Evolutionary conservation across 305 asterid species (phyloP).

Genomic region (Rubia balearica): DNA sequence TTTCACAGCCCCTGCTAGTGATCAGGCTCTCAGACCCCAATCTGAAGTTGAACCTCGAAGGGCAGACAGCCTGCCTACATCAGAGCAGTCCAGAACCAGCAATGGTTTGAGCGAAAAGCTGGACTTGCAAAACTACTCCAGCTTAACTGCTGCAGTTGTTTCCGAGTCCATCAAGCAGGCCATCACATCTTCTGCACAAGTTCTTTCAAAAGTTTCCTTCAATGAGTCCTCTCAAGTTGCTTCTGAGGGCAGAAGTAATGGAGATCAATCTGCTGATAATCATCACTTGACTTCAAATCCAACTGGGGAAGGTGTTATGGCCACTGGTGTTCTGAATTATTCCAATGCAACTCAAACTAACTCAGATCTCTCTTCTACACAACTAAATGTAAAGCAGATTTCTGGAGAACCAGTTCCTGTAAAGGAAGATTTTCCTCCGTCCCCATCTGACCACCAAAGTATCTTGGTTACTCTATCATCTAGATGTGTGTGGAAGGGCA

Average conservation of each 20-base stretch:
- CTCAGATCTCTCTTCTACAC: constrained; percentile 30
- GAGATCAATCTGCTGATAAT: constrained; percentile 24
- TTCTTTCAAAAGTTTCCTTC: constrained; percentile 28
- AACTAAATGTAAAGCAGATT: constrained; percentile 35
- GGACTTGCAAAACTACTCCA: constrained; percentile 25
- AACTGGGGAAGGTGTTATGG: constrained; percentile 8
- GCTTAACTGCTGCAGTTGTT: constrained; percentile 24
- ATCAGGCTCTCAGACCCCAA: constrained; percentile 38
- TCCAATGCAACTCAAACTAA: constrained; percentile 18
- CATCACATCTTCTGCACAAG: constrained; percentile 29
- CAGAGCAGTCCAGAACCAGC: constrained; percentile 37
- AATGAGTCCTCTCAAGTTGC: constrained; percentile 28
- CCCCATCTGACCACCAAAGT: constrained; percentile 89
- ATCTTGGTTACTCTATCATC: constrained; percentile 89
- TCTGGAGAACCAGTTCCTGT: constrained; percentile 37
- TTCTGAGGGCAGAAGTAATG: constrained; percentile 28
- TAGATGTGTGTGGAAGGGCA: constrained; percentile 90
- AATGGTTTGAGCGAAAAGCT: constrained; percentile 28
- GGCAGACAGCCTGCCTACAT: constrained; percentile 45
- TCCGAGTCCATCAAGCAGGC: constrained; percentile 30
- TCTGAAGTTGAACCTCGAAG: constrained; percentile 45
- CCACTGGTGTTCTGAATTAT: constrained; percentile 29
- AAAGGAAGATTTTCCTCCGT: constrained; percentile 74
- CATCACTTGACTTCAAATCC: constrained; percentile 26
- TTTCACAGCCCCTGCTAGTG: constrained; percentile 37